Conservation (phyloP, 2,329 filamentous ascomycete species). For the Xylariomycetidae sp. region DNA sequence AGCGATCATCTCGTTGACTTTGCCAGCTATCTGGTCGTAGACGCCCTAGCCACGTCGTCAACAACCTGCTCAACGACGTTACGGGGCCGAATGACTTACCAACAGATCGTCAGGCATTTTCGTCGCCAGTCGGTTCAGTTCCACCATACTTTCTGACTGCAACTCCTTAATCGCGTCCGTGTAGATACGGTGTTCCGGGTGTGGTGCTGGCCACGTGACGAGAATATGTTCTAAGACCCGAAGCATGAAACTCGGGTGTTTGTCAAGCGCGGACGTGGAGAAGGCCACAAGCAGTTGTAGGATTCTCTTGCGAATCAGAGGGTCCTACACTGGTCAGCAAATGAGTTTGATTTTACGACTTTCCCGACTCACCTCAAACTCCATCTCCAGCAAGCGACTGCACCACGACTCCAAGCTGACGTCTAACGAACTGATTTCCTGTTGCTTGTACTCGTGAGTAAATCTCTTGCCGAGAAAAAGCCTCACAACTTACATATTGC, state of each 20-base stretch:
- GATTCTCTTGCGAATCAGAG: slow-evolving; percentile 73
- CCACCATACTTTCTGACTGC: slow-evolving; percentile 76
- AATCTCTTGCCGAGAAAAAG: background rate
- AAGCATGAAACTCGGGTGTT: slow-evolving; percentile 74
- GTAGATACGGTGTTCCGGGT: slow-evolving; percentile 65
- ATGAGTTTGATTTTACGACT: background rate
- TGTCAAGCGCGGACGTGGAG: slow-evolving; percentile 72
- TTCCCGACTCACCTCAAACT: slow-evolving; percentile 56
- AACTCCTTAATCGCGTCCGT: slow-evolving; percentile 87
- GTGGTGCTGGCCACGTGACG: slow-evolving; percentile 69
- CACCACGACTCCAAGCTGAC: slow-evolving; percentile 67
- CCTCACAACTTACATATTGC: slow-evolving; percentile 11
- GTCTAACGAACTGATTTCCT: slow-evolving; percentile 54
- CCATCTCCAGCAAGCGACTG: slow-evolving; percentile 61
- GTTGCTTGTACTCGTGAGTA: slow-evolving; percentile 27
- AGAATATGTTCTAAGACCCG: slow-evolving; percentile 89
- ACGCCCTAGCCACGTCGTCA: slow-evolving; percentile 50
- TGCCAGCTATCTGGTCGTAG: slow-evolving; percentile 79
- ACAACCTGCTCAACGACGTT: slow-evolving; percentile 1
- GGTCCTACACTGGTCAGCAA: slow-evolving; percentile 49
- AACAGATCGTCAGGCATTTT: slow-evolving; percentile 89
- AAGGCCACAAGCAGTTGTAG: slow-evolving; percentile 80
- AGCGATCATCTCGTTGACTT: slow-evolving; percentile 73
- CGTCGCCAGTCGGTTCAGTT: slow-evolving; percentile 81
- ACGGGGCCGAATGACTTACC: slow-evolving; percentile 34